These are phyloP conservation scores for Penicillium oxalicum DNA, from an alignment of 2,329 filamentous ascomycete species.

Conservation along the genomic window DNA sequence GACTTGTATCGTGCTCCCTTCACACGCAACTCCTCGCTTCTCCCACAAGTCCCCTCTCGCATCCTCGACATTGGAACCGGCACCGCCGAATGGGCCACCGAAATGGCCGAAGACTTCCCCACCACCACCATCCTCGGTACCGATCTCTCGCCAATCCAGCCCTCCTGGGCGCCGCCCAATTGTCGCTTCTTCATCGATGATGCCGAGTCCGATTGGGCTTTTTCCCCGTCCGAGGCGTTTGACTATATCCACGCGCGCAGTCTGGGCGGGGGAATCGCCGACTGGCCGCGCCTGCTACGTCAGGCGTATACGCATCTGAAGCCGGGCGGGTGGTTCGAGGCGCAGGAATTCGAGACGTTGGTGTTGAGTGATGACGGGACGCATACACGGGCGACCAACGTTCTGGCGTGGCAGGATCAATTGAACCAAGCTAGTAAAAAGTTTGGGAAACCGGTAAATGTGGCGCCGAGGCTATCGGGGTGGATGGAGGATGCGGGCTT, in stretches of 20 bases:
- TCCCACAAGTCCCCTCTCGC: constrained; percentile 12
- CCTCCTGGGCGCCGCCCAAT: constrained; percentile 44
- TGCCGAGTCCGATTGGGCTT: constrained; percentile 38
- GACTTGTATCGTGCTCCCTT: constrained; percentile 38
- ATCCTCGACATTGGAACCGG: constrained; percentile 32
- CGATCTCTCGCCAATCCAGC: constrained; percentile 33
- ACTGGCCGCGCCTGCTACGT: constrained; percentile 27
- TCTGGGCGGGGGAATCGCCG: constrained; percentile 33
- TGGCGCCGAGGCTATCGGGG: constrained; percentile 25
- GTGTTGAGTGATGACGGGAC: constrained; percentile 31
- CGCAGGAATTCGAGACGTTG: constrained; percentile 29
- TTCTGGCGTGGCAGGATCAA: constrained; percentile 26
- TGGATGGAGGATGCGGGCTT: constrained; percentile 31
- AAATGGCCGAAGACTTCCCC: constrained; percentile 40
- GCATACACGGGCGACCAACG: constrained; percentile 17
- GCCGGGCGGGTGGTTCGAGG: constrained; percentile 34
- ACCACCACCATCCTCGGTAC: constrained; percentile 32
- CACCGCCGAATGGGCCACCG: constrained; percentile 35
- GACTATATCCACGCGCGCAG: constrained; percentile 38
- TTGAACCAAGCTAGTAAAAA: constrained; percentile 26
- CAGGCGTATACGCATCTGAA: constrained; percentile 30
- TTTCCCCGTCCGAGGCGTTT: constrained; percentile 32
- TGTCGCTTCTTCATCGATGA: constrained; percentile 46
- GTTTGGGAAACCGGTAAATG: constrained; percentile 32
- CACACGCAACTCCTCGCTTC: constrained; percentile 1